Base-by-base conservation (phyloP, 2,329 filamentous ascomycete genomes). In the Aspergillus sp. region DNA sequence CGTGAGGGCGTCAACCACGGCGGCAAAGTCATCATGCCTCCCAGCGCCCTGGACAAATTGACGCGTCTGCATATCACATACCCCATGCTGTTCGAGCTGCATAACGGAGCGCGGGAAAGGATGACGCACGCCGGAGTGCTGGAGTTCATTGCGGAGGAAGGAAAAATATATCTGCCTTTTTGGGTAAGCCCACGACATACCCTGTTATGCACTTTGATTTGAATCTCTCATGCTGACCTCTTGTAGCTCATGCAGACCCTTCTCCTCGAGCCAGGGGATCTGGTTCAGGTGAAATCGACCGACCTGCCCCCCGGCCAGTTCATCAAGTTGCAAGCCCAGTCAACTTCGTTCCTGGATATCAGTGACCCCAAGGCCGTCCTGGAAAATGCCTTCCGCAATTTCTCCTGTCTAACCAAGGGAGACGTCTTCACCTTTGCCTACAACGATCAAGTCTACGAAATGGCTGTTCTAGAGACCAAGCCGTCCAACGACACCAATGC, bases 121-220 rank as follows among this genome's bases (percentile, higher is more conserved):
- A 87, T 88, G 69, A 94, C 93, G 21, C 94, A 99, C 73, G 92
- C 90, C 4, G 94, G 94, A 78, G 94, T 99, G 17, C 75, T 99
- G 58, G 94, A 99, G 73, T 99, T 99, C 68, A 94, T 96, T 52
- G 94, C 94, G 3, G 94, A 99, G 69, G 94, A 99, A 73, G 94
- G 94, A 46, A 89, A 94, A 70, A 91, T 95, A 49, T 99, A 99
- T 74, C 81, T 99, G 56, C 94, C 94, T 29, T 91, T 92, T 72
- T 99, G 94, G 93, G 89, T 92, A 76, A 58, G 81, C 21, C 16
- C 14, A 21, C 29, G 5, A 14, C 38, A 7, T 25, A 29, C 3
- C n/a, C 17, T 38, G 19, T 54, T 19, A 7, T 34, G 49, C 31
- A 10, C 40, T 11, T 11, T 19, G 19, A 13, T 19, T 29, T 11